Evolutionary conservation across 139 green algal genomes (phyloP).

Genomic region (Trebouxia sp.): DNA sequence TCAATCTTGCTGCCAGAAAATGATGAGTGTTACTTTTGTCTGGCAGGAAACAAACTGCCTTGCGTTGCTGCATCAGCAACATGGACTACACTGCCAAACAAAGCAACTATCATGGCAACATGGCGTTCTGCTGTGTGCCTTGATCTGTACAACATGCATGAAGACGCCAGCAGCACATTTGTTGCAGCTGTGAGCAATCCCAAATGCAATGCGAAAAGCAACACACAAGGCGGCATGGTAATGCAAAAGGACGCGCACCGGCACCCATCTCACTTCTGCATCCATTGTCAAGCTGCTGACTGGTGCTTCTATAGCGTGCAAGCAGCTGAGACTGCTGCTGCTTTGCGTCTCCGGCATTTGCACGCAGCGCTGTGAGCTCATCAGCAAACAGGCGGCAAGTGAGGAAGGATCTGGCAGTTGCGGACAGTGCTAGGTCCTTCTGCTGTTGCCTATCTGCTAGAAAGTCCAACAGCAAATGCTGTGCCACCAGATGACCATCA

Average conservation of each 20-base stretch:
- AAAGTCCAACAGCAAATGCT: conserved; percentile 54
- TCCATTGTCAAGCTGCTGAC: background rate
- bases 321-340: conserved; percentile 20
- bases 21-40: too few species aligned
- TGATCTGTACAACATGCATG: too few species aligned
- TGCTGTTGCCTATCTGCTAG: conserved; percentile 37
- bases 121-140: too few species aligned
- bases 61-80: too few species aligned
- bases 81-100: too few species aligned
- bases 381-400: conserved; percentile 34
- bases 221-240: too few species aligned
- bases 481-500: conserved; percentile 33
- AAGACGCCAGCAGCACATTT: too few species aligned
- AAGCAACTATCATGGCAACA: too few species aligned
- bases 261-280: background rate
- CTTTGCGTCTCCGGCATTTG: background rate
- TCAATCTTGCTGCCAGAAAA: too few species aligned
- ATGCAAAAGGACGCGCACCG: too few species aligned
- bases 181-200: background rate
- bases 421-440: background rate
- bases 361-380: conserved; percentile 17
- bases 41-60: too few species aligned
- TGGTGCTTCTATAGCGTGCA: background rate
- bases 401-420: conserved; percentile 47
- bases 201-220: too few species aligned